Base-by-base conservation (phyloP, 1,139 yeast species). In the Geotrichum fermentans region DNA sequence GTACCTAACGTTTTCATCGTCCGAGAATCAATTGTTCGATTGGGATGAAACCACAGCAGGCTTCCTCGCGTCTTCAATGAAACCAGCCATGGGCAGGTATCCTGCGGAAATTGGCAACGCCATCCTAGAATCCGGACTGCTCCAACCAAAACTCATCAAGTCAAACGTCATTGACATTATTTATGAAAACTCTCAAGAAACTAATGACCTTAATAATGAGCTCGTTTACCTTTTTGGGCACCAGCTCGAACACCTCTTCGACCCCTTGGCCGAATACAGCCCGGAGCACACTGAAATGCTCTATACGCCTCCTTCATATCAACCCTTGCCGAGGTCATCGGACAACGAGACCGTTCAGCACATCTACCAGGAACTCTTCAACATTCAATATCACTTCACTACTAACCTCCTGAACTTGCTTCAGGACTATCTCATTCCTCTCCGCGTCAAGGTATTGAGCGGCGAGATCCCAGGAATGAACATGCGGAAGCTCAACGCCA, bases 1-100 rank as follows among this genome's bases (percentile, higher is more conserved):
- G n/a, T 47, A 45, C 32, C 47, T 55, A 13, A 49, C 34, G 35
- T 42, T 18, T 28, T 33, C 37, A 35, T 40, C 34, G 30, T 26
- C 35, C 22, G 50, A 21, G 43, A 37, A 24, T 34, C 52, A 36
- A 45, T 46, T 2, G 34, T 59, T 20, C 51, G 60, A 62, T 50
- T 65, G 68, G 66, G 96, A 89, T 62, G 94, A 89, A 59, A 85
- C 95, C 0, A 76, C 78, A 47, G 94, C 95, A 1, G 96, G 97
- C 1, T 70, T 73, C 13, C 61, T 83, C 41, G 94, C 95, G 0
- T 78, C 82, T 24, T 56, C 69, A 17, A 80, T 86, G 83, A 58
- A 56, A 3, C 67, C 82, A 4, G 68, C 86, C 13, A 71, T 71
- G 17, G 66, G 69, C 13, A 71, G 69, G 50, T 66, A 76, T 2